Evolutionary conservation across 345 rosid genomes (phyloP).

Genomic region (Cochlearia excelsa): DNA sequence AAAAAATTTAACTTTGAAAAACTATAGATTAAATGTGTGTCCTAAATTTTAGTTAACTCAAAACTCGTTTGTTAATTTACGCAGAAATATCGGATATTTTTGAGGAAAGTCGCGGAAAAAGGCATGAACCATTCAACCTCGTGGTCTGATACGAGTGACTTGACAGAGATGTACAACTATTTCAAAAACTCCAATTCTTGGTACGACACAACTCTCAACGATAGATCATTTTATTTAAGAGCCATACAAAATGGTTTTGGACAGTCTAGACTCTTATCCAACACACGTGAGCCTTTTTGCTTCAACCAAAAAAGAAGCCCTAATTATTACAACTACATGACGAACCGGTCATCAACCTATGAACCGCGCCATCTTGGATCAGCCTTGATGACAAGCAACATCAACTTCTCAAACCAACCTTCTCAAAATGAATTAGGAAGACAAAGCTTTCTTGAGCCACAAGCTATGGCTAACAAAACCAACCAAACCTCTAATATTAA

Average conservation of each 20-base stretch:
- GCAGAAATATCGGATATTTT: conserved; percentile 70
- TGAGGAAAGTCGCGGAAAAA: conserved; percentile 44
- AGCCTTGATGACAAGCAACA: conserved; percentile 19
- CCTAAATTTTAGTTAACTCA: neutral
- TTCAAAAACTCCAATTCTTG: conserved; percentile 15
- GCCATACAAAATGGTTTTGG: conserved; percentile 17
- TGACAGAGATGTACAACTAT: conserved; percentile 23
- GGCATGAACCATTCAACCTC: conserved; percentile 14
- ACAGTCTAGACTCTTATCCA: conserved; percentile 35
- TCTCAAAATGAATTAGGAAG: conserved; percentile 16
- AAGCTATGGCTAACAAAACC: conserved; percentile 8
- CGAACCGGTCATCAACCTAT: conserved; percentile 30
- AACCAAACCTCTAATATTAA: conserved; percentile 22
- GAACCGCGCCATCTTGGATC: conserved; percentile 27
- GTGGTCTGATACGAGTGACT: conserved; percentile 6
- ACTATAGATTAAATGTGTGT: conserved; percentile 2
- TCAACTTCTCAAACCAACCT: conserved; percentile 16
- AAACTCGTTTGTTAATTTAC: neutral
- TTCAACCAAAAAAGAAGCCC: conserved; percentile 13
- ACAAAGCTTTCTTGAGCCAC: conserved; percentile 12
- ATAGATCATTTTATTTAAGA: conserved; percentile 18
- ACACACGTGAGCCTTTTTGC: conserved; percentile 15
- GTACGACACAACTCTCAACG: conserved; percentile 23
- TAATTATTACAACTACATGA: conserved; percentile 1
- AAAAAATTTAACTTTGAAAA: too few species aligned